Conservation (phyloP, 176 grass and related monocot species). For the Tillandsia fasciculata region DNA sequence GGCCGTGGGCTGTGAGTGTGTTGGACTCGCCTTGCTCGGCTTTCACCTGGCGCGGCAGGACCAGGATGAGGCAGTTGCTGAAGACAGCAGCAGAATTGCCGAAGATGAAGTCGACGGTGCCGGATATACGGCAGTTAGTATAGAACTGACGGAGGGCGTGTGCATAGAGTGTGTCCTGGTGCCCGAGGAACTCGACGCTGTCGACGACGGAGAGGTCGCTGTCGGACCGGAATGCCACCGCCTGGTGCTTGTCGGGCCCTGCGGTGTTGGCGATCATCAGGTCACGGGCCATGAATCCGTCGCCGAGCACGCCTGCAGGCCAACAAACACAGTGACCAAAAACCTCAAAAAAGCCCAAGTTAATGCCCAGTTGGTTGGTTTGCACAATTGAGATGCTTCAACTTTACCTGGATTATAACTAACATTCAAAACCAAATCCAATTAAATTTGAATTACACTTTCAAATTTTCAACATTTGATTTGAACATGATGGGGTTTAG, state of each 20-base stretch:
- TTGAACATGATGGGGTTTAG: no score
- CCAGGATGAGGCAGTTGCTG: conserved; percentile 30
- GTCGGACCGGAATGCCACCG: conserved; percentile 75
- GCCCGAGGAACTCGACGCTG: conserved; percentile 58
- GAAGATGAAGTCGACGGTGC: conserved; percentile 97
- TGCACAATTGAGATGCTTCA: no score
- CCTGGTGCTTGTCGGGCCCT: conserved; percentile 86
- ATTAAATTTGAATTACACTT: no score
- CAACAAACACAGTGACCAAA: no score
- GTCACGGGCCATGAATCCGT: conserved; percentile 88
- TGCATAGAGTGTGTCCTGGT: conserved; percentile 95
- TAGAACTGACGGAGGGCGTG: conserved; percentile 79
- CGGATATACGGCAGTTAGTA: conserved; percentile 70
- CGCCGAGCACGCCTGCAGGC: conserved; percentile 43
- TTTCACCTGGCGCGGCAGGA: conserved; percentile 58
- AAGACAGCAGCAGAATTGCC: conserved; percentile 82
- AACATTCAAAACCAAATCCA: no score
- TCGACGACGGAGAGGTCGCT: conserved; percentile 77
- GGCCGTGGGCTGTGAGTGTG: conserved; percentile 78
- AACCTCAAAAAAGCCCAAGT: no score
- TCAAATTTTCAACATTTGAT: no score
- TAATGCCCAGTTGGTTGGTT: no score
- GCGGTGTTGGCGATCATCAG: conserved; percentile 89
- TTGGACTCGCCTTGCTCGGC: conserved; percentile 67
- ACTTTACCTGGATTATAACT: no score